phyloP scores from a whole-genome alignment of 768 basidiomycete genomes.

The Termitomyces sp. region DNA sequence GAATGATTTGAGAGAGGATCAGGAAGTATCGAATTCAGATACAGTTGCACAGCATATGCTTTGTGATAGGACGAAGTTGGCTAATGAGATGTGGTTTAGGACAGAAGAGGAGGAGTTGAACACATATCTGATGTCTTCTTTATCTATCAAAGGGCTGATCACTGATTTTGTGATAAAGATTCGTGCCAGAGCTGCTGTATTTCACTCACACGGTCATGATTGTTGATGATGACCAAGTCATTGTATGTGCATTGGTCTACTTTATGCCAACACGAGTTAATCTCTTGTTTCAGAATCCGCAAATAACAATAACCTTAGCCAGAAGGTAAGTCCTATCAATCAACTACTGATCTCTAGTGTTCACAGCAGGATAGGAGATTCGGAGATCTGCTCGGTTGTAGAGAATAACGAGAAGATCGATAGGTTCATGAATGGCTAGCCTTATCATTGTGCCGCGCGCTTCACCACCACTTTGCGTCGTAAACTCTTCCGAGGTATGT shows the following conservation, averaged over 20 bases:
- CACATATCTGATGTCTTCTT: conserved; percentile 45
- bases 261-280: neutral
- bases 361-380: conserved; percentile 53
- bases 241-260: conserved; percentile 45
- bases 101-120: conserved; percentile 76
- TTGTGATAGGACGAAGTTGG: conserved; percentile 50
- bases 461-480: conserved; percentile 84
- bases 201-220: conserved; percentile 92
- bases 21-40: conserved; percentile 63
- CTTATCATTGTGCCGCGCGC: conserved; percentile 63
- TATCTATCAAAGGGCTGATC: conserved; percentile 8
- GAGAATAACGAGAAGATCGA: conserved; percentile 81
- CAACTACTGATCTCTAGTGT: neutral
- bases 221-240: conserved; percentile 86
- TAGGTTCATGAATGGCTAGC: conserved; percentile 72
- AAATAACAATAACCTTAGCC: conserved; percentile 86
- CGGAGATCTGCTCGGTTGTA: conserved; percentile 89
- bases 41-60: conserved; percentile 80
- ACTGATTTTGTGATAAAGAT: conserved; percentile 38
- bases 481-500: conserved; percentile 70
- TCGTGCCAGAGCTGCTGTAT: conserved; percentile 73
- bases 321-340: conserved; percentile 40
- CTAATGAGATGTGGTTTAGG: conserved; percentile 84
- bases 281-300: conserved; percentile 58
- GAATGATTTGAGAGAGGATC: conserved; percentile 46